Evolutionary conservation across 768 basidiomycete species (phyloP).

Genomic region (Porpolomopsis calyptriformis): DNA sequence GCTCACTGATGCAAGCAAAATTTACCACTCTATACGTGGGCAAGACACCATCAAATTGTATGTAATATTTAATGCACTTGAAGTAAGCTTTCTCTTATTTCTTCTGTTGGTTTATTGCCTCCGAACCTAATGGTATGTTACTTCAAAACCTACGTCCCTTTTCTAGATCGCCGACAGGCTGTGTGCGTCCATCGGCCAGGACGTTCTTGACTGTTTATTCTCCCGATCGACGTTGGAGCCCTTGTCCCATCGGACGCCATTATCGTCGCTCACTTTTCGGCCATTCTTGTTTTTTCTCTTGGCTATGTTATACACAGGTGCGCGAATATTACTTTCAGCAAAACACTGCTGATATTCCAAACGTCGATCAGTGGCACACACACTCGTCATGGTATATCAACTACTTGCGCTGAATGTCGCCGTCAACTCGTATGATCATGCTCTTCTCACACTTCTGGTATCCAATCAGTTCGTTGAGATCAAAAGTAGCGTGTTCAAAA

Average conservation of each 20-base stretch:
- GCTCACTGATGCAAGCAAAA: conserved; percentile 91
- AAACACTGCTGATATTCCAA: conserved; percentile 2
- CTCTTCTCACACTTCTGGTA: conserved; percentile 84
- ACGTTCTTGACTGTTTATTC: conserved; percentile 92
- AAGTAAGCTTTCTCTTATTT: conserved; percentile 45
- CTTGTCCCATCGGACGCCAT: conserved; percentile 49
- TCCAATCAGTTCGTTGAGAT: conserved; percentile 99
- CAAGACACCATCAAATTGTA: conserved; percentile 99
- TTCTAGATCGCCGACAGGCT: conserved; percentile 96
- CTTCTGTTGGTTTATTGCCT: too few species aligned
- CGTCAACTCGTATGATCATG: conserved; percentile 95
- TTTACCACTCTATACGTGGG: conserved; percentile 94
- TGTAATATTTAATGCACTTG: conserved; percentile 96
- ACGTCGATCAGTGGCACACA: conserved; percentile 56
- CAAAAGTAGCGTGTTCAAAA: conserved; percentile 99
- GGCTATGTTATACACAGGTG: conserved; percentile 75
- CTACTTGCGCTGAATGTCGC: conserved; percentile 92
- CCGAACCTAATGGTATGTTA: too few species aligned
- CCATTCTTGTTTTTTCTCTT: conserved; percentile 79
- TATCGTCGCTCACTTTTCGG: conserved; percentile 57
- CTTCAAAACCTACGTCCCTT: too few species aligned
- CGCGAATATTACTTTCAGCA: conserved; percentile 15
- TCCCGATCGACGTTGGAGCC: conserved; percentile 81
- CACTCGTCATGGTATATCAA: conserved; percentile 94
- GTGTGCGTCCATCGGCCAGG: conserved; percentile 94